Evolutionary conservation across 768 basidiomycete species (phyloP).

Genomic region (Dentipellis fragilis): DNA sequence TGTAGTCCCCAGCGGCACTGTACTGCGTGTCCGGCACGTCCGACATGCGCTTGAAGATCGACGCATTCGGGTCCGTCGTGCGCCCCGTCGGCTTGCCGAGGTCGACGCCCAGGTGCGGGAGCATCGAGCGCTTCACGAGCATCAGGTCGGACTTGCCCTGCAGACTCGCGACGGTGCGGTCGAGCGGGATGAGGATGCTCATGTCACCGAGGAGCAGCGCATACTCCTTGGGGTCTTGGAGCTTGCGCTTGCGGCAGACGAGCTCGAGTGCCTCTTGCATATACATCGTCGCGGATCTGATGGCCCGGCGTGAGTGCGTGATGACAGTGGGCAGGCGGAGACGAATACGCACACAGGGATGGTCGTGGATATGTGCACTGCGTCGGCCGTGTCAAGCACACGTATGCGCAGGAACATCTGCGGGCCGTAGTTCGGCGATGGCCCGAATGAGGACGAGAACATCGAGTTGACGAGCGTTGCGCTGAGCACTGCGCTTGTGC

Average conservation of each 20-base stretch:
- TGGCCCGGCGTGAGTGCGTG: background rate
- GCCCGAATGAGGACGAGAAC: conserved; percentile 59
- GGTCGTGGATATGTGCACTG: conserved; percentile 80
- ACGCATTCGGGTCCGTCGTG: conserved; percentile 94
- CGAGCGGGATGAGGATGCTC: conserved; percentile 79
- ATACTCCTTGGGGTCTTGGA: conserved; percentile 66
- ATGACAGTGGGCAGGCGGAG: background rate
- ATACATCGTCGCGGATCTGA: conserved; percentile 85
- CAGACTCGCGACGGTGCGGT: conserved; percentile 92
- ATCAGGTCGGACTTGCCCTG: conserved; percentile 80
- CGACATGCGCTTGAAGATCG: conserved; percentile 85
- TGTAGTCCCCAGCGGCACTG: conserved; percentile 63
- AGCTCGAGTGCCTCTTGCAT: conserved; percentile 92
- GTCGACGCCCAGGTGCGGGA: conserved; percentile 62
- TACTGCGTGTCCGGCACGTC: conserved; percentile 46
- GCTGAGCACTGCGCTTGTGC: conserved; percentile 14
- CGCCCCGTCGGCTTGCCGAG: conserved; percentile 53
- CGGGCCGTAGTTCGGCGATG: conserved; percentile 63
- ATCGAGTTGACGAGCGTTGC: conserved; percentile 22
- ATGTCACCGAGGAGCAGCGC: conserved; percentile 58
- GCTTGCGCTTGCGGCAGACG: conserved; percentile 61
- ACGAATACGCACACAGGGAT: conserved; percentile 71
- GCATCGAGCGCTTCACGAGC: conserved; percentile 68
- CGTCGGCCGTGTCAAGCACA: conserved; percentile 73
- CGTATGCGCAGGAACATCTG: conserved; percentile 77